A percentile compares a stretch with the other conserved stretches of the same genome.
Evolutionary conservation across 495 filamentous ascomycete species (phyloP).

Genomic region (Podospora conica): DNA sequence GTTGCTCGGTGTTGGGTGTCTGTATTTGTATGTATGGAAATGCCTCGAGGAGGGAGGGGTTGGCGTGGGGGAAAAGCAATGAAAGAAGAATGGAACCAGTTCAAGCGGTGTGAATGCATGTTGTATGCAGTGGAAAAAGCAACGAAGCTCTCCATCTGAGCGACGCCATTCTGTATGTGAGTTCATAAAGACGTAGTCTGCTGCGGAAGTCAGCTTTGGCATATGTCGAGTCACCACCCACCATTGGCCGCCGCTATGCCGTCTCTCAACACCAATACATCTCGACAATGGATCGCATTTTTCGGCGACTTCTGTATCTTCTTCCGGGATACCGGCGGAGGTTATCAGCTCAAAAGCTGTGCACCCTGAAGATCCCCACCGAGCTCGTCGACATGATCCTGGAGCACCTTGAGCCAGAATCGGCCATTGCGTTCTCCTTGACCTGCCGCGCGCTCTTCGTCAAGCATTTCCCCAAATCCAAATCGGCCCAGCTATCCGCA

Average conservation of each 20-base stretch:
- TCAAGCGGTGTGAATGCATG: too few species aligned
- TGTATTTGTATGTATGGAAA: neutral
- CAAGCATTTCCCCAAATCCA: slow-evolving; percentile 8
- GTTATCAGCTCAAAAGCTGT: neutral
- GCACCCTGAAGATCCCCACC: neutral
- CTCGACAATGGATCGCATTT: neutral
- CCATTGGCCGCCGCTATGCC: too few species aligned
- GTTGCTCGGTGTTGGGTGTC: too few species aligned
- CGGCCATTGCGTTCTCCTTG: slow-evolving; percentile 6
- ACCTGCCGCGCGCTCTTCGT: slow-evolving; percentile 2
- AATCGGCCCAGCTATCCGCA: slow-evolving; percentile 6
- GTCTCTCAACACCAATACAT: too few species aligned
- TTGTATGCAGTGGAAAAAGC: neutral
- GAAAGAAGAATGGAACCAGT: neutral
- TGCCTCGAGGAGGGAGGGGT: neutral
- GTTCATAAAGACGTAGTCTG: too few species aligned
- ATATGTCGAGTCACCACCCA: too few species aligned
- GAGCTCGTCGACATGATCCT: slow-evolving; percentile 6
- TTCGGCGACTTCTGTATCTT: neutral
- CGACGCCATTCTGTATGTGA: neutral
- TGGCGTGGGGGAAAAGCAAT: neutral
- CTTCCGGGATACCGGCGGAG: neutral
- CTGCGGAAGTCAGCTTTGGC: too few species aligned
- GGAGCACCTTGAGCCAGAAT: slow-evolving; percentile 4
- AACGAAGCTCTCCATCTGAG: neutral